A percentile compares a stretch with the other conserved stretches of the same genome.
phyloP scores from a whole-genome alignment of 192 early-diverging fungal species.

The Backusella mclennaniae region DNA sequence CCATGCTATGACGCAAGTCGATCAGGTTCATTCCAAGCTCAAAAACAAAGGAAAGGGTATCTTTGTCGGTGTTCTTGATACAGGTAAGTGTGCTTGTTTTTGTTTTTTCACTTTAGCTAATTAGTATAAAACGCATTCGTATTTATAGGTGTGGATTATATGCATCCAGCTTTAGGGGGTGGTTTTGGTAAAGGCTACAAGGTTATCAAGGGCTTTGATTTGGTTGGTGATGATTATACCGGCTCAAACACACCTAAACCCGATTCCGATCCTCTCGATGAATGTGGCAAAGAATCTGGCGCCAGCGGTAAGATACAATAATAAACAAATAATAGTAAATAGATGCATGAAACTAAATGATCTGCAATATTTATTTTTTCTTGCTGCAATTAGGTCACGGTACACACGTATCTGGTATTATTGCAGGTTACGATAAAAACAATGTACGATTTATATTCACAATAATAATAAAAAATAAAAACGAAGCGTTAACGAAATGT shows the following conservation, averaged over 20 bases:
- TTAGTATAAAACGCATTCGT: neutral
- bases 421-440: constrained; percentile 18
- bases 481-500: constrained; percentile 55
- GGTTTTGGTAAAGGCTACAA: constrained; percentile 61
- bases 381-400: constrained; percentile 36
- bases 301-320: constrained; percentile 10
- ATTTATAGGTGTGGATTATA: constrained; percentile 50
- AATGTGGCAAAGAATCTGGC: constrained; percentile 12
- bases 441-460: neutral
- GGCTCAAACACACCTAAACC: neutral
- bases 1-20: constrained; percentile 60
- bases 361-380: neutral
- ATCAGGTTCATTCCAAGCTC: constrained; percentile 47
- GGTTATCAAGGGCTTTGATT: constrained; percentile 54
- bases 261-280: constrained; percentile 23
- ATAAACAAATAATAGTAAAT: neutral
- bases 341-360: neutral
- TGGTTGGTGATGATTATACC: constrained; percentile 23
- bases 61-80: constrained; percentile 67
- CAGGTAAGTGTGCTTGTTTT: constrained; percentile 35
- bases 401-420: constrained; percentile 50
- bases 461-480: constrained; percentile 27
- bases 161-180: constrained; percentile 63
- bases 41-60: constrained; percentile 62
- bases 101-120: neutral